phyloP scores from a whole-genome alignment of 2,329 filamentous ascomycete species.

The Venturia effusa region DNA sequence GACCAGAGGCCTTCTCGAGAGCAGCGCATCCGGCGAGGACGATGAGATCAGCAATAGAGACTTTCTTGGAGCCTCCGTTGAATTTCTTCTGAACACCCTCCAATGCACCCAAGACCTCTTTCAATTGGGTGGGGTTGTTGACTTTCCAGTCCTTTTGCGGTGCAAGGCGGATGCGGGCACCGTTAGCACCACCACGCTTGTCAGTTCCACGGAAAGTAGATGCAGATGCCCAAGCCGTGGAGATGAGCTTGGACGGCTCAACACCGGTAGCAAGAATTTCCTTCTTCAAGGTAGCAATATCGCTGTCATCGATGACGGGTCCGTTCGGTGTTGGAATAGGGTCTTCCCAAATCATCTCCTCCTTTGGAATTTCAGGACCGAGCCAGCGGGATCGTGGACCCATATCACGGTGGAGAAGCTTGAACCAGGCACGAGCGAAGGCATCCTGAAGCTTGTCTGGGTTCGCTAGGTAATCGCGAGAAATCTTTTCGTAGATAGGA shows the following conservation, averaged over 20 bases:
- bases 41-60: slow-evolving; percentile 70
- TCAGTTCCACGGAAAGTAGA: slow-evolving; percentile 65
- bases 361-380: slow-evolving; percentile 61
- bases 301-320: slow-evolving; percentile 48
- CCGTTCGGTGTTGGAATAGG: slow-evolving; percentile 52
- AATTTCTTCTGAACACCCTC: slow-evolving; percentile 57
- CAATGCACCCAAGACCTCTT: slow-evolving; percentile 49
- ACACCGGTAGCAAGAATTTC: slow-evolving; percentile 24
- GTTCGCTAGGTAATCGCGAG: slow-evolving; percentile 56
- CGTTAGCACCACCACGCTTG: slow-evolving; percentile 76
- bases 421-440: slow-evolving; percentile 71
- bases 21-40: slow-evolving; percentile 62
- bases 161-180: slow-evolving; percentile 62
- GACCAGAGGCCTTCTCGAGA: slow-evolving; percentile 58
- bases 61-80: slow-evolving; percentile 51
- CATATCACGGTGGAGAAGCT: slow-evolving; percentile 71
- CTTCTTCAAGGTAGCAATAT: slow-evolving; percentile 36
- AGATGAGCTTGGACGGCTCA: slow-evolving; percentile 49
- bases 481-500: slow-evolving; percentile 64
- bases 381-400: slow-evolving; percentile 61
- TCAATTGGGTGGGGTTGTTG: slow-evolving; percentile 61
- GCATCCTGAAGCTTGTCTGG: slow-evolving; percentile 57
- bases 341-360: slow-evolving; percentile 66
- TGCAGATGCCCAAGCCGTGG: slow-evolving; percentile 57
- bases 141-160: slow-evolving; percentile 63